Percentiles rank a stretch among this genome's conserved stretches.
Conservation (phyloP, 2,329 filamentous ascomycete species). For the Alternaria arbusti region DNA sequence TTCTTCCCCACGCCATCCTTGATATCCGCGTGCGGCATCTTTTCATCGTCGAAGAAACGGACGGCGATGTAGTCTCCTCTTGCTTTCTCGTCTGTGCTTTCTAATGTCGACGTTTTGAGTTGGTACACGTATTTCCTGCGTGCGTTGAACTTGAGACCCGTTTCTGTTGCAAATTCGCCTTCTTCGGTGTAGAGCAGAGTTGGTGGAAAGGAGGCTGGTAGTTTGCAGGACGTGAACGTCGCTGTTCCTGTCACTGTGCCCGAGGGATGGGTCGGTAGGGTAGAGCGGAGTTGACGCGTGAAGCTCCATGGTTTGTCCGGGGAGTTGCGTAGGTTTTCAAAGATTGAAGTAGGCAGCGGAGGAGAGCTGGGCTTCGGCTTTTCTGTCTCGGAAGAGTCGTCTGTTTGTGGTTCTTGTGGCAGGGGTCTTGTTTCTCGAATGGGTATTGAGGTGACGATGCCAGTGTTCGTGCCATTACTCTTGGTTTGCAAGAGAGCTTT, state of each 20-base stretch:
- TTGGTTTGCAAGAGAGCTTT: neutral
- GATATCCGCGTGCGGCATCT: neutral
- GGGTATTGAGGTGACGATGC: neutral
- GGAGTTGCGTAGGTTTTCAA: constrained; percentile 15
- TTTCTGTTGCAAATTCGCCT: constrained; percentile 66
- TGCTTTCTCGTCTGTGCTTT: neutral
- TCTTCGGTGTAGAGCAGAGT: constrained; percentile 74
- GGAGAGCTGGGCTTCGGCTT: neutral
- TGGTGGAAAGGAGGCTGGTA: constrained; percentile 32
- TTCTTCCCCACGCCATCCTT: constrained; percentile 11
- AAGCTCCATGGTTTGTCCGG: constrained; percentile 63
- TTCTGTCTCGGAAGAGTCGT: neutral
- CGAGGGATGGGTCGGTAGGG: constrained; percentile 66
- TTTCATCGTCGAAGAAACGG: constrained; percentile 26
- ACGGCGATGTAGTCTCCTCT: constrained; percentile 8
- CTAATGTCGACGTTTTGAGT: constrained; percentile 54
- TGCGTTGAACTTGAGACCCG: constrained; percentile 63
- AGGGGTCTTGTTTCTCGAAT: neutral
- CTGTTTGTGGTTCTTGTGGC: neutral
- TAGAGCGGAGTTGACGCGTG: constrained; percentile 62
- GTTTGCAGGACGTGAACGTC: constrained; percentile 64
- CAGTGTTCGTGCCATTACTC: neutral
- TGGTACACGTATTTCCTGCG: constrained; percentile 74
- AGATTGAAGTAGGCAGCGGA: constrained; percentile 12
- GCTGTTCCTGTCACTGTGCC: constrained; percentile 71